These are phyloP conservation scores for Lagerstroemia speciosa DNA, from an alignment of 345 rosid species.

Conservation along the genomic window DNA sequence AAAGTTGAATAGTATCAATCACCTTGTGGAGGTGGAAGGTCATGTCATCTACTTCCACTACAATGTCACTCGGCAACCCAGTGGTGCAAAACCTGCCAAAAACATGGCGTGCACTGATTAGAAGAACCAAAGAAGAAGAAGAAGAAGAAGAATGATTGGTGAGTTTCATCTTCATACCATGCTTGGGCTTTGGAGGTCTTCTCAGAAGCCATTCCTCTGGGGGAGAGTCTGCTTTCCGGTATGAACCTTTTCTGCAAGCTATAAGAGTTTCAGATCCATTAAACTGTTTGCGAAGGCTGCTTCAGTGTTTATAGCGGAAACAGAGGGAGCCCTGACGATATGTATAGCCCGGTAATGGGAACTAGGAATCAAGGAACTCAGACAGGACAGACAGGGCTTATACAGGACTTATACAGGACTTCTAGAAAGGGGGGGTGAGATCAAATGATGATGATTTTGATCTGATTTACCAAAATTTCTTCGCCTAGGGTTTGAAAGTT, in stretches of 20 bases:
- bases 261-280: conserved; percentile 1
- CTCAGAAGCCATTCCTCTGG: conserved; percentile 47
- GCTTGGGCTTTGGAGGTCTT: conserved; percentile 82
- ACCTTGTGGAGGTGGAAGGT: conserved; percentile 94
- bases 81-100: conserved; percentile 78
- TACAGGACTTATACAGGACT: conserved; percentile 17
- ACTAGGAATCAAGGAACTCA: conserved; percentile 28
- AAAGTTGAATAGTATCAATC: background rate
- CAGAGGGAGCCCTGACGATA: background rate
- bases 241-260: background rate
- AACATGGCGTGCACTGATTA: background rate
- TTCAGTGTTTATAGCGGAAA: background rate
- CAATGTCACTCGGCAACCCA: conserved; percentile 86
- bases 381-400: conserved; percentile 30
- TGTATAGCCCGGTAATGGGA: conserved; percentile 3
- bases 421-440: conserved; percentile 27
- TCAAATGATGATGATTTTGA: conserved; percentile 4
- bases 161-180: conserved; percentile 35
- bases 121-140: background rate
- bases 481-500: conserved; percentile 5
- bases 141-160: background rate
- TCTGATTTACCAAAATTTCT: conserved; percentile 13
- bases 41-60: conserved; percentile 79
- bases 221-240: background rate
- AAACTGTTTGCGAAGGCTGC: background rate